These are phyloP conservation scores for Trypanosoma boissoni DNA, from an alignment of 208 protist genomes.

Conservation along the genomic window DNA sequence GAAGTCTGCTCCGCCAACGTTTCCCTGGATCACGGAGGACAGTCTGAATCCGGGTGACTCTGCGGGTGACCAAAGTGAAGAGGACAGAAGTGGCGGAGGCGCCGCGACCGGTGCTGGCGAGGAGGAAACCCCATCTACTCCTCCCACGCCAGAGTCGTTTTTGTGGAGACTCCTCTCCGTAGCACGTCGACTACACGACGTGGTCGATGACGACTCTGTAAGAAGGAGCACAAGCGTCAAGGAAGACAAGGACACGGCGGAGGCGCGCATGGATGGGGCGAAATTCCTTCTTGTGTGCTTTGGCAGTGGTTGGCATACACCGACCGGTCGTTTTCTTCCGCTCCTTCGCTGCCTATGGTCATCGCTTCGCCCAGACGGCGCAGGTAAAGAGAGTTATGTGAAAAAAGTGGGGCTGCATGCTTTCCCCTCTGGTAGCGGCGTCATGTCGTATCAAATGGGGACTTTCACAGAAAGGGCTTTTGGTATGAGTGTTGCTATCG, in stretches of 20 bases:
- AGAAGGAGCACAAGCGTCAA: neutral
- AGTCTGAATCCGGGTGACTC: too few relatives aligned
- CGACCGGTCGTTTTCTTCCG: conserved; percentile 30
- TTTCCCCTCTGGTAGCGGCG: conserved; percentile 18
- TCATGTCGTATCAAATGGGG: neutral
- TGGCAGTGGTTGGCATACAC: conserved; percentile 61
- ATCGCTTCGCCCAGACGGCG: neutral
- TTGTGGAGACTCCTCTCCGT: conserved; percentile 6
- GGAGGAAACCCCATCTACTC: neutral
- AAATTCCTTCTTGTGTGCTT: conserved; percentile 57
- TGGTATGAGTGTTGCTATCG: neutral
- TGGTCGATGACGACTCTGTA: conserved; percentile 3
- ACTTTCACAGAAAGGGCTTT: neutral
- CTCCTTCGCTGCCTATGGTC: conserved; percentile 30
- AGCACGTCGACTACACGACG: conserved; percentile 12
- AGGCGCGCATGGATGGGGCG: conserved; percentile 16
- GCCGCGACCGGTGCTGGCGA: neutral
- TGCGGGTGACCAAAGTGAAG: too few relatives aligned
- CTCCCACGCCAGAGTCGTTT: conserved; percentile 10
- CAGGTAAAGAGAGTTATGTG: conserved; percentile 3
- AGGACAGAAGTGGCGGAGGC: too few relatives aligned
- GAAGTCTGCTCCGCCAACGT: too few relatives aligned
- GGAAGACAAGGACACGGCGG: neutral
- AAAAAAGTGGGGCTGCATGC: conserved; percentile 4
- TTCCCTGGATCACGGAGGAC: too few relatives aligned